These are phyloP conservation scores for Beauveria rudraprayagi DNA, from an alignment of 2,329 filamentous ascomycete species.

Conservation along the genomic window DNA sequence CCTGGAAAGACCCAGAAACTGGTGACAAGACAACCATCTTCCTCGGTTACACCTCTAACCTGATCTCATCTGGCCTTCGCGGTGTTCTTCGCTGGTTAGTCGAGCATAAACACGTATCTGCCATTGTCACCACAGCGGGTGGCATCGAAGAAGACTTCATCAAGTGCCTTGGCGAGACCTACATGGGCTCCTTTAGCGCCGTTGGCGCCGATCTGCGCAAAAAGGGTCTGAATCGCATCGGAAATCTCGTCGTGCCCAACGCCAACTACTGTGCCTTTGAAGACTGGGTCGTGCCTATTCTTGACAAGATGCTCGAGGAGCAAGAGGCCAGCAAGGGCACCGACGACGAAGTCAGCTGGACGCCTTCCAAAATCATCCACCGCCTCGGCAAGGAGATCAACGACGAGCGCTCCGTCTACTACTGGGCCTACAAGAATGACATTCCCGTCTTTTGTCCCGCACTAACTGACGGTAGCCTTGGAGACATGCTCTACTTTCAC, in stretches of 20 bases:
- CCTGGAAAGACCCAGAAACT: slow-evolving; percentile 74
- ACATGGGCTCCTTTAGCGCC: slow-evolving; percentile 78
- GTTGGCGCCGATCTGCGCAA: slow-evolving; percentile 69
- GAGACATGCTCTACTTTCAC: slow-evolving; percentile 98
- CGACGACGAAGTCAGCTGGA: slow-evolving; percentile 75
- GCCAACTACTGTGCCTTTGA: slow-evolving; percentile 94
- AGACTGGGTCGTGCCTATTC: slow-evolving; percentile 92
- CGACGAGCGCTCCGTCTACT: slow-evolving; percentile 83
- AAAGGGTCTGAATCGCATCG: slow-evolving; percentile 89
- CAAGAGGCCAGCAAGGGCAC: slow-evolving; percentile 71
- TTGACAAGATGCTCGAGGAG: slow-evolving; percentile 90
- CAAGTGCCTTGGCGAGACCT: slow-evolving; percentile 93
- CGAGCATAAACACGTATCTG: slow-evolving; percentile 84
- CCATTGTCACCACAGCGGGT: slow-evolving; percentile 90
- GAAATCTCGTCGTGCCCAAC: slow-evolving; percentile 92
- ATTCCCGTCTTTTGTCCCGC: slow-evolving; percentile 97
- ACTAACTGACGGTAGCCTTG: slow-evolving; percentile 86
- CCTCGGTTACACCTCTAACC: slow-evolving; percentile 92
- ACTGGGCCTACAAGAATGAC: slow-evolving; percentile 95
- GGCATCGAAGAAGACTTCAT: slow-evolving; percentile 97
- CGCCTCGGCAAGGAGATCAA: slow-evolving; percentile 91
- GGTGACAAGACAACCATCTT: slow-evolving; percentile 84
- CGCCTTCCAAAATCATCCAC: slow-evolving; percentile 84
- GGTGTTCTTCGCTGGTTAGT: slow-evolving; percentile 89
- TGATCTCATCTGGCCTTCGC: slow-evolving; percentile 91